Base-by-base conservation (phyloP, 106 monocot genomes). In the Allium sativum region DNA sequence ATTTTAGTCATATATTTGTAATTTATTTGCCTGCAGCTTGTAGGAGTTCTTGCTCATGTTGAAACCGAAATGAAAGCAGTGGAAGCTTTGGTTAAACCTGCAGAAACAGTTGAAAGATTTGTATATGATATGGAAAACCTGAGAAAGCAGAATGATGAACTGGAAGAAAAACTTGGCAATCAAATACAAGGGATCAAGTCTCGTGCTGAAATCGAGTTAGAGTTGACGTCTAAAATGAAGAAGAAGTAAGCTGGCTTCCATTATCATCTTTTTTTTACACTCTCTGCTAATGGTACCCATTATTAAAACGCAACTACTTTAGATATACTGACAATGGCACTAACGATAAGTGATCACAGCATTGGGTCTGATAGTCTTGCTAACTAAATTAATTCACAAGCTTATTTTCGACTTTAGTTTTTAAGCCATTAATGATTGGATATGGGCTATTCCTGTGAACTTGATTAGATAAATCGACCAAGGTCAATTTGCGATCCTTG, bases 41-140 rank as follows among this genome's bases (percentile, higher is more conserved):
- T 91, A 14, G 87, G 80, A 17, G 82, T 98, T 73, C 55, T 90
- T 20, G 96, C 96, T 66, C 96, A 98, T 68, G 74, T 92, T 64
- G 84, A 85, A 58, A 52, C 91, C 55, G 96, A 98, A 45, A 92
- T 82, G 62, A 87, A 91, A 78, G 88, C 78, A 4, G 69, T 92
- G 40, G 88, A 92, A 76, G 77, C 47, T 63, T 73, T 98, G 65
- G 41, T 88, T 59, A 75, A 92, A 65, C 91, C 87, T 8, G 66
- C 75, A 7, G 96, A 98, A 65, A 65, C 45, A 17, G 58, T 82
- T 65, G 84, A 91, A 14, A 82, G 78, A 51, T 73, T 82, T 76
- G 61, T 78, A n/a, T 46, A 46, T 53, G 88, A 88, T 41, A 92
- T 88, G 68, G 68, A 82, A 48, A 70, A 52, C 65, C 68, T 98